These are phyloP conservation scores for Colletotrichum neosansevieriae DNA, from an alignment of 2,329 filamentous ascomycete genomes.

Conservation along the genomic window DNA sequence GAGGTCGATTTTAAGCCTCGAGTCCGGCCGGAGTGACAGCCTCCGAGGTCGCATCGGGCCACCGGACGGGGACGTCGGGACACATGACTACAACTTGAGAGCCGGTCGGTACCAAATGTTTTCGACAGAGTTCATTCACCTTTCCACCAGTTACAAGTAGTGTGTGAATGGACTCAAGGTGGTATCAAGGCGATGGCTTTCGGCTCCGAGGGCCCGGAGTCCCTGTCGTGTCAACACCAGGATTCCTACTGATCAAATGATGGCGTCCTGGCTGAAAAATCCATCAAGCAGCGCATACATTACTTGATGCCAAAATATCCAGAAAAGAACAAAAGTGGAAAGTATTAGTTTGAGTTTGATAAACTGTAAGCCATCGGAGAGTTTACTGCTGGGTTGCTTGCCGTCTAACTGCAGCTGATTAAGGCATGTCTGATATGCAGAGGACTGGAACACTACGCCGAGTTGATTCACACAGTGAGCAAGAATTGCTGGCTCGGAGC, in stretches of 20 bases:
- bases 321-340: too few species aligned
- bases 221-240: neutral
- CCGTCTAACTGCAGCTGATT: neutral
- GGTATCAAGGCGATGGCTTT: neutral
- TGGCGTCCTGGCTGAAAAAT: neutral
- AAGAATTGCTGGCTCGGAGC: neutral
- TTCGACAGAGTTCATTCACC: neutral
- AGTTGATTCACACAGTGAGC: neutral
- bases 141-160: constrained; percentile 26
- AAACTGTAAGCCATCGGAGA: constrained; percentile 19
- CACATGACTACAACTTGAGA: constrained; percentile 28
- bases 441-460: constrained; percentile 7
- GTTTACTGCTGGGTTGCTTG: constrained; percentile 14
- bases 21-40: constrained; percentile 23
- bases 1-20: neutral
- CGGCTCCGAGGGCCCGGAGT: constrained; percentile 17
- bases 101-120: constrained; percentile 15
- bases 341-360: neutral
- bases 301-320: too few species aligned
- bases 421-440: neutral
- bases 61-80: constrained; percentile 5
- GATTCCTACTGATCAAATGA: neutral
- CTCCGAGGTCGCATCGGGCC: constrained; percentile 37
- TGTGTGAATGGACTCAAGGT: neutral
- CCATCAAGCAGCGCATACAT: too few species aligned